Base-by-base conservation (phyloP, 1,284 basidiomycete genomes). In the Irpex lacteus region DNA sequence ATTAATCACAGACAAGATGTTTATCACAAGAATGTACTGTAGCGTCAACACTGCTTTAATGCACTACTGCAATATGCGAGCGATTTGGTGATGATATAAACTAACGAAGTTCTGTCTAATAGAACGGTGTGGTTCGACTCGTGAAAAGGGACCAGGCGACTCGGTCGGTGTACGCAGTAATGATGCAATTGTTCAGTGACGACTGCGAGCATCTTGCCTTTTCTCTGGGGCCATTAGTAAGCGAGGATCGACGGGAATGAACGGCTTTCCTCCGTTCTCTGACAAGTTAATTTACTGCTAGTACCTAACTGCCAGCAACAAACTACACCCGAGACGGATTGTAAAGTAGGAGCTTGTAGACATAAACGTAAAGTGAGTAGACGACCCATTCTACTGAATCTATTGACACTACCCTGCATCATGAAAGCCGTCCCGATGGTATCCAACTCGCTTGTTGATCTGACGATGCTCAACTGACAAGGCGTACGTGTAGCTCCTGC, bases 1-100 rank as follows among this genome's bases (percentile, higher is more conserved):
- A 74, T 59, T 78, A 65, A 60, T 19, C 53, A 21, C 9, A 18
- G 50, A 9, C 40, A 44, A 26, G 26, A 26, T 26, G 26, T 26
- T 26, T 26, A 26, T 26, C 26, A 26, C 26, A 26, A 26, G 26
- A 26, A 26, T 26, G 26, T 26, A 26, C 4, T 26, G 26, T 26
- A 26, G 26, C 26, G 26, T 26, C 26, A 26, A 26, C 40, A 44
- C 40, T 15, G 15, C 40, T 44, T 44, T 44, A 44, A 44, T 44
- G 11, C 8, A 44, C 26, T 26, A 26, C 26, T 26, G 26, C 26
- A 26, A 26, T 26, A 26, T 26, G 26, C 26, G 26, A 26, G 26
- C 26, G 3, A 26, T 26, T 26, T 26, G 26, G 26, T 3, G 26
- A 26, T 26, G 26, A 26, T 26, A 26, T 26, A 26, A 26, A 26